Evolutionary conservation across 306 rosid species (phyloP).

Genomic region (Dryas octopetala): DNA sequence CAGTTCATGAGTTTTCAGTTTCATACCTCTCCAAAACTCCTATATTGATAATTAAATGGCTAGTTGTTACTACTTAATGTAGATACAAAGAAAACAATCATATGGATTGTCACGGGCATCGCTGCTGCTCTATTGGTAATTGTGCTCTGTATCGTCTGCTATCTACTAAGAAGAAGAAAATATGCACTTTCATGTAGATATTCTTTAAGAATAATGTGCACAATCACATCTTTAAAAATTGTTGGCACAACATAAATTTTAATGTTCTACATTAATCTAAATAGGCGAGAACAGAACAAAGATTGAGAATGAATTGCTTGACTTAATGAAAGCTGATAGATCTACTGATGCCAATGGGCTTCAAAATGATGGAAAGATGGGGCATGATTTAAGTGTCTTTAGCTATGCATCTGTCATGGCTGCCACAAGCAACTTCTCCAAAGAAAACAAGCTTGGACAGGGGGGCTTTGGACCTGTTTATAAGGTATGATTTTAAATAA

Average conservation of each 20-base stretch:
- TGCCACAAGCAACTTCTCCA: not conserved
- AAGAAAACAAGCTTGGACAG: not conserved
- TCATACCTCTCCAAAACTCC: not conserved
- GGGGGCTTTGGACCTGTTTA: slow-evolving; percentile 18
- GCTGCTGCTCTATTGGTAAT: slow-evolving; percentile 1
- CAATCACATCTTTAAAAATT: not conserved
- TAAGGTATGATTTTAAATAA: not conserved
- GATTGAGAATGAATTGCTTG: not conserved
- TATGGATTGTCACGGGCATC: not conserved
- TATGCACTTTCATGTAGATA: not conserved
- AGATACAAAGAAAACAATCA: not conserved
- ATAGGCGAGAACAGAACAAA: not conserved
- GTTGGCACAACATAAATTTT: not conserved
- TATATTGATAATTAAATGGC: not conserved
- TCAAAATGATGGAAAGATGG: not conserved
- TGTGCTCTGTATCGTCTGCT: not conserved
- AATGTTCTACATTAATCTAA: not conserved
- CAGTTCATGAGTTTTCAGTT: not conserved
- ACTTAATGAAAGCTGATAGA: not conserved
- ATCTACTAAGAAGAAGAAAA: slow-evolving; percentile 5
- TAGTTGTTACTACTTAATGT: not conserved
- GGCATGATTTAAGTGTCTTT: slow-evolving; percentile 2
- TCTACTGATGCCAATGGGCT: not conserved
- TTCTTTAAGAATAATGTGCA: not conserved
- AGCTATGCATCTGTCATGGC: slow-evolving; percentile 9